Conservation (phyloP, 345 rosid genomes). For the Eucalyptus pauciflora region DNA sequence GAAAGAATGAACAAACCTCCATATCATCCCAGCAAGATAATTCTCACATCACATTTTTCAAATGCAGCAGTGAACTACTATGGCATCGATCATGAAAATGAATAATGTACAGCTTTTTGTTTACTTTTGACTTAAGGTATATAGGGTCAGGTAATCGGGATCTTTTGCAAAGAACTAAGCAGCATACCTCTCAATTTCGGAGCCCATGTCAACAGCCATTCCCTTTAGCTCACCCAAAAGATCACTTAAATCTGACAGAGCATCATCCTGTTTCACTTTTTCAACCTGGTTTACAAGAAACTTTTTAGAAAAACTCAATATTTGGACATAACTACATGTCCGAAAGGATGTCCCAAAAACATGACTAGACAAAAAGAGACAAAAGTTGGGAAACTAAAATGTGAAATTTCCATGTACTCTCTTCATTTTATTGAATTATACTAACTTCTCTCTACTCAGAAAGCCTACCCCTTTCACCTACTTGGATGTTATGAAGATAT, state of each 20-base stretch:
- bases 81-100: not conserved
- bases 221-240: conserved; percentile 64
- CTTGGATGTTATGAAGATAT: not conserved
- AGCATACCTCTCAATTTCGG: conserved; percentile 38
- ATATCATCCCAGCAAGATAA: not conserved
- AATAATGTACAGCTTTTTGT: not conserved
- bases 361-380: not conserved
- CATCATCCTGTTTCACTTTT: conserved; percentile 74
- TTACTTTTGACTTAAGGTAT: not conserved
- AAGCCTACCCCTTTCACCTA: not conserved
- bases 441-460: not conserved
- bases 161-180: not conserved
- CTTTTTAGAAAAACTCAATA: not conserved
- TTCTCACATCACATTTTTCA: not conserved
- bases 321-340: not conserved
- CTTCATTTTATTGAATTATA: not conserved
- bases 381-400: not conserved
- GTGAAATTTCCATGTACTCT: not conserved
- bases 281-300: conserved; percentile 38
- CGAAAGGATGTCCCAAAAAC: not conserved
- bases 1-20: not conserved
- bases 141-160: not conserved
- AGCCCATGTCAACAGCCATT: conserved; percentile 90
- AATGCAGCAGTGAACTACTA: not conserved
- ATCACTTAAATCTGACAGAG: conserved; percentile 54